Base-by-base conservation (phyloP, 2,329 filamentous ascomycete species). In the Fusarium phyllophilum region DNA sequence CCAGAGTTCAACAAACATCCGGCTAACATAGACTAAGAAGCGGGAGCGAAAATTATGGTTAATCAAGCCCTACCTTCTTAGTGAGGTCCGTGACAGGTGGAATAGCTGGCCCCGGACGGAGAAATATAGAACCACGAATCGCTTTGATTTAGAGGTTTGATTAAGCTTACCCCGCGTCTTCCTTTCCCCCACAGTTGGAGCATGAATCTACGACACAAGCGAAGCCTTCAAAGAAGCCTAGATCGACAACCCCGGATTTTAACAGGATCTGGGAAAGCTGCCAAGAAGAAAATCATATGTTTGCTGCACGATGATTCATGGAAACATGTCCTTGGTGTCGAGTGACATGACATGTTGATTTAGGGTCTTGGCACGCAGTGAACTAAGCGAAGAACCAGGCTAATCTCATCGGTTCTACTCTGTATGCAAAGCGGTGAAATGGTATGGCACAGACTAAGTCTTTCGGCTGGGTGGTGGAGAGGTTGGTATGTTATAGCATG, bases 381-480 rank as follows among this genome's bases (percentile, higher is more conserved):
- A 54, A n/a, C 24, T 2, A 10, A n/a, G 51, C 24, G 14, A 55
- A 41, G 14, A 15, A 29, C 11, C 15, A 14, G 26, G 51, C 20
- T 14, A n/a, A 39, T 26, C 18, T 4, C n/a, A 12, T 52, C 9
- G 17, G 17, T 11, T 26, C 2, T 18, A 29, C 26, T 29, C 6
- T 29, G 26, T 29, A 29, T 39, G 14, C 20, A 39, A 17, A 39
- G 34, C 24, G 49, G 49, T 26, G 18, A 26, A 36, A 15, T 52
- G 9, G 5, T 6, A 15, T 12, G 0, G 3, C 0, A 22, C 9
- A 5, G 12, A 52, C 31, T 1, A 5, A 36, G 0, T 0, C 18
- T 12, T 1, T 9, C 7, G 3, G 3, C 0, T 17, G 8, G 13
- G 15, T 36, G 3, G 3, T 15, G 1, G 13, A n/a, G 51, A 54